These are phyloP conservation scores for Tolypocladium album DNA, from an alignment of 2,329 filamentous ascomycete species.

Conservation along the genomic window DNA sequence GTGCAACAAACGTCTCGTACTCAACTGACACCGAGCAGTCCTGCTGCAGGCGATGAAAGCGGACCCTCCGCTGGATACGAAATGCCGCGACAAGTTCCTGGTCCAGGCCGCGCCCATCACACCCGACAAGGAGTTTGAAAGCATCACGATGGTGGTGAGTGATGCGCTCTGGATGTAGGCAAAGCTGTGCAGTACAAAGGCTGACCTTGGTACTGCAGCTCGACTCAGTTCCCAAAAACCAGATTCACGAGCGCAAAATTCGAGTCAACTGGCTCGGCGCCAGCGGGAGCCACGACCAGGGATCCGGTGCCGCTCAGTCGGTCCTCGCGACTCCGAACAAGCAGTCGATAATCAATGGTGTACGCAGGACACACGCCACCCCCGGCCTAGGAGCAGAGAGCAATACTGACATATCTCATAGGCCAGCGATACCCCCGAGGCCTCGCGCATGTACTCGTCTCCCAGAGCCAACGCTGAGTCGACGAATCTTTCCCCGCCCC, in stretches of 20 bases:
- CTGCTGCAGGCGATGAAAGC: conserved; percentile 97
- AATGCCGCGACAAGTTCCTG: conserved; percentile 95
- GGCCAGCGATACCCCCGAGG: conserved; percentile 32
- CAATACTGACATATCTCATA: conserved; percentile 6
- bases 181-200: too few species aligned
- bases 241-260: conserved; percentile 90
- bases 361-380: conserved; percentile 17
- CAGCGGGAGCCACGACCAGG: conserved; percentile 29
- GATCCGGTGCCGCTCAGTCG: conserved; percentile 8
- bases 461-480: conserved; percentile 24
- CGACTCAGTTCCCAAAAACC: conserved; percentile 65
- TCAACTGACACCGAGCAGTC: conserved; percentile 41
- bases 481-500: conserved; percentile 19
- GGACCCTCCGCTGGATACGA: conserved; percentile 74
- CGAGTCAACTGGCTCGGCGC: conserved; percentile 74
- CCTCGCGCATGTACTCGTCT: conserved; percentile 33
- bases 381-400: not conserved
- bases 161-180: not conserved
- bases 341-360: conserved; percentile 26
- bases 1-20: not conserved
- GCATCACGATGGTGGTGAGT: conserved; percentile 70
- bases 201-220: conserved; percentile 43
- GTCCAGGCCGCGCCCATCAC: conserved; percentile 85
- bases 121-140: conserved; percentile 72
- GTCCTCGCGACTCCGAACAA: conserved; percentile 29